These are phyloP conservation scores for Heterobasidion parviporum DNA, from an alignment of 1,284 basidiomycete genomes.

Conservation along the genomic window DNA sequence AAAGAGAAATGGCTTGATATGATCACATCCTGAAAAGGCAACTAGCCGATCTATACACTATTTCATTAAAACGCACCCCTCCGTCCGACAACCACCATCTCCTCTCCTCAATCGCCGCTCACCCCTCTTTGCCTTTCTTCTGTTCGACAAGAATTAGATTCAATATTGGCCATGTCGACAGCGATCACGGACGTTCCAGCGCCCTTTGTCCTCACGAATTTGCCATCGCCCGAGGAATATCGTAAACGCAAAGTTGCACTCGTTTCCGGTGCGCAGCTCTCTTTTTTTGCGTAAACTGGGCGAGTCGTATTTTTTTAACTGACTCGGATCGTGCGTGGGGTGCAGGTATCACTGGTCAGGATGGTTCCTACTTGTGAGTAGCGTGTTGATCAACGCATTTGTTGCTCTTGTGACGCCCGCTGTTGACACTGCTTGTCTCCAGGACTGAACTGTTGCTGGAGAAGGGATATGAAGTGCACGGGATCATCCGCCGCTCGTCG, in stretches of 20 bases:
- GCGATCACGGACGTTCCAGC: conserved; percentile 2
- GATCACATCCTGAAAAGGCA: not conserved
- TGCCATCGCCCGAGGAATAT: conserved; percentile 75
- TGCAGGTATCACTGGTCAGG: conserved; percentile 85
- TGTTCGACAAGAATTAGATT: not conserved
- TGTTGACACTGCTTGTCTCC: not conserved
- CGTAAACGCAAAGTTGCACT: conserved; percentile 82
- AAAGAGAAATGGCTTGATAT: not conserved
- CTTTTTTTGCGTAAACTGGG: conserved; percentile 3
- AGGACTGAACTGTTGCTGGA: conserved; percentile 78
- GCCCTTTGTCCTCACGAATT: conserved; percentile 40
- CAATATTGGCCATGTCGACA: not conserved
- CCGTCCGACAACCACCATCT: not conserved
- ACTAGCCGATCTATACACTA: not conserved
- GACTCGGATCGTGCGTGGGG: conserved; percentile 2
- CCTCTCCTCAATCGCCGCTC: not conserved
- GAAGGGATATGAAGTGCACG: conserved; percentile 90
- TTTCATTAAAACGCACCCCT: not conserved
- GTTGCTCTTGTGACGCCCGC: not conserved
- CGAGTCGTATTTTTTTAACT: not conserved
- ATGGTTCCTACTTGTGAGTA: conserved; percentile 80
- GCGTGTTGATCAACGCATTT: not conserved
- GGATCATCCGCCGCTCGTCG: conserved; percentile 88
- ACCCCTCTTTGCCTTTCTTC: conserved; percentile 1
- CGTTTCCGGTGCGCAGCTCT: conserved; percentile 60